Conservation (phyloP, 2,329 filamentous ascomycete species). For the Trichoderma breve region DNA sequence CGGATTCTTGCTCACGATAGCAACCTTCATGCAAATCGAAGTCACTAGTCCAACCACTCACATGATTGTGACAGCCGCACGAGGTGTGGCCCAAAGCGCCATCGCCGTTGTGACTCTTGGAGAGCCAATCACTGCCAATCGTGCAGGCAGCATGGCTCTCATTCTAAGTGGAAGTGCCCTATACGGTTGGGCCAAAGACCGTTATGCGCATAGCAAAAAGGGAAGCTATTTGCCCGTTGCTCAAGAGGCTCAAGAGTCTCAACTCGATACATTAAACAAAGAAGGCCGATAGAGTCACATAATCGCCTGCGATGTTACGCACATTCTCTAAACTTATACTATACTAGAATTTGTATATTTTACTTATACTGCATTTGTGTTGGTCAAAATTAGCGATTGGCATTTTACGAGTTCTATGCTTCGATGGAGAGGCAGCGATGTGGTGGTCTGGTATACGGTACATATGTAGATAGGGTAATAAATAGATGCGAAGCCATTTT, state of each 20-base stretch:
- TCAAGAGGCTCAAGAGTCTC: slow-evolving; percentile 1
- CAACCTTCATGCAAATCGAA: slow-evolving; percentile 13
- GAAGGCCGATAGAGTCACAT: neutral
- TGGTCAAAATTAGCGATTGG: neutral
- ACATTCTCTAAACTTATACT: neutral
- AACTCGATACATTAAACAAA: neutral
- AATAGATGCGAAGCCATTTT: neutral
- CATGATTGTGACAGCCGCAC: slow-evolving; percentile 17
- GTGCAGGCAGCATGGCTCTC: slow-evolving; percentile 14
- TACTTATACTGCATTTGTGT: neutral
- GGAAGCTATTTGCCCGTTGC: slow-evolving; percentile 9
- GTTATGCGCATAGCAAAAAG: slow-evolving; percentile 9
- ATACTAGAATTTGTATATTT: neutral
- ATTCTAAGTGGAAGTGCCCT: slow-evolving; percentile 9
- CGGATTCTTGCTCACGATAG: slow-evolving; percentile 11
- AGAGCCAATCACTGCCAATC: slow-evolving; percentile 6
- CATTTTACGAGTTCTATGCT: neutral
- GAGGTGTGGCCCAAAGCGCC: slow-evolving; percentile 8
- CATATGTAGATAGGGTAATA: neutral
- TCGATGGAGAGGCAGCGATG: neutral
- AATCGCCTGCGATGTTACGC: neutral
- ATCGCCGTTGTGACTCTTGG: neutral
- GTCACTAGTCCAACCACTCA: slow-evolving; percentile 15
- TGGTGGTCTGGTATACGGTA: neutral
- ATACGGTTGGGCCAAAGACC: slow-evolving; percentile 12